Base-by-base conservation (phyloP, 2,329 filamentous ascomycete species). In the Beauveria brongniartii region DNA sequence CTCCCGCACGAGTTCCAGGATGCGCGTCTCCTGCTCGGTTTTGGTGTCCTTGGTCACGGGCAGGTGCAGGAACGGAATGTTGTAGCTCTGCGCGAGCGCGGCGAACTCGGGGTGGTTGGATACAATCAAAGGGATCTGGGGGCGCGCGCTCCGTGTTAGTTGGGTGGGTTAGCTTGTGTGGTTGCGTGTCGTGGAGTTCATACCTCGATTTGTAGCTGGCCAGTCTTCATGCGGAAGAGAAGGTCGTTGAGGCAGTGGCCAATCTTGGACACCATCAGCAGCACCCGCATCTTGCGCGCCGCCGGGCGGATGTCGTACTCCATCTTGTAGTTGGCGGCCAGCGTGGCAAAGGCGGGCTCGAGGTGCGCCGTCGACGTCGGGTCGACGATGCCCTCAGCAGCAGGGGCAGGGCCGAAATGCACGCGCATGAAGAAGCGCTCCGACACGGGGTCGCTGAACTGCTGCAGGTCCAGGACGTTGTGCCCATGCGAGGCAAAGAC, bases 211-310 rank as follows among this genome's bases (percentile, higher is more conserved):
- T 81, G 82, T 59, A 94, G 79, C 75, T 92, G 89, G 51, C 84
- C 84, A 20, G 86, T 87, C 73, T 87, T 87, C 69, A 88, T 83
- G 61, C 90, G 86, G 84, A 91, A 94, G 43, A 94, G 82, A 54
- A 94, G 78, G 74, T 93, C 89, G 74, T 92, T 92, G 59, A 93
- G 79, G 73, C 90, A 93, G 78, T 93, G 90, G 9, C 90, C 90
- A 68, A 91, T 92, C 78, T 92, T 92, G 69, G 89, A 92, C 34
- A 93, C 90, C 90, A 94, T 93, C 78, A 94, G 91, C 68, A 94
- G 79, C 54, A 92, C 87, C 65, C 86, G 83, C 61, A 87, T 86
- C 77, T 91, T 92, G 69, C 85, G 80, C 55, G 84, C 76, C 14
- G 85, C 82, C 3, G 88, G 83, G 16, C 86, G 82, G 67, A 94